Conservation (phyloP, 805 yeast species). For the Teunomyces panamensis region DNA sequence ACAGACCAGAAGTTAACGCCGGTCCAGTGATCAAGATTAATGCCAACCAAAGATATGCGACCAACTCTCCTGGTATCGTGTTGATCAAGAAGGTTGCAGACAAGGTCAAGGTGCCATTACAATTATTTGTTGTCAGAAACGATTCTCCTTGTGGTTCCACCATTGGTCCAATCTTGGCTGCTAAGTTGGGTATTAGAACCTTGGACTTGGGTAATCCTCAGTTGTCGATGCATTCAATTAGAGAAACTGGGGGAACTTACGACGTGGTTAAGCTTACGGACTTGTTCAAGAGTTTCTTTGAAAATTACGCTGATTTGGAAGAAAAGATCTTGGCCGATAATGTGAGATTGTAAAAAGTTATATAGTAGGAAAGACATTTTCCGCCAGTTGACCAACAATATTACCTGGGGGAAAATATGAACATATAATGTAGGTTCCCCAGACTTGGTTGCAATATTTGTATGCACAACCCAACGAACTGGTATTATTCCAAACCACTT, state of each 20-base stretch:
- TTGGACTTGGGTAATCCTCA: conserved; percentile 91
- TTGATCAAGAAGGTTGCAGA: conserved; percentile 71
- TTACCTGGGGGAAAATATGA: conserved; percentile 35
- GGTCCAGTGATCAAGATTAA: conserved; percentile 94
- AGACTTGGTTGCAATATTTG: conserved; percentile 27
- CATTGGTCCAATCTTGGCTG: conserved; percentile 90
- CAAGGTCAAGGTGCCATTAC: conserved; percentile 71
- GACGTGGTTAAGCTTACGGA: conserved; percentile 65
- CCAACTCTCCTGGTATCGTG: conserved; percentile 87
- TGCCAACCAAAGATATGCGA: conserved; percentile 93
- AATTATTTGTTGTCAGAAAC: conserved; percentile 88
- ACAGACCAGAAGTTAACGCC: conserved; percentile 75
- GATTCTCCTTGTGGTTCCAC: conserved; percentile 96
- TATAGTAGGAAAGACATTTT: conserved; percentile 23
- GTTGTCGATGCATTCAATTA: conserved; percentile 87
- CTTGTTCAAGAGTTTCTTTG: conserved; percentile 64
- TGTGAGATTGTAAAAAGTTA: conserved; percentile 9
- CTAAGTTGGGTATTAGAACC: conserved; percentile 83
- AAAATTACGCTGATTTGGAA: conserved; percentile 27
- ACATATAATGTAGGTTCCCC: conserved; percentile 39
- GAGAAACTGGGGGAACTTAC: conserved; percentile 84
- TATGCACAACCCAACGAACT: conserved; percentile 33
- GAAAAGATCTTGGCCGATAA: conserved; percentile 25
- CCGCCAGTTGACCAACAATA: conserved; percentile 20
- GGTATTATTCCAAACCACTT: conserved; percentile 35